Evolutionary conservation across 495 filamentous ascomycete genomes (phyloP).

Genomic region (Schizothecium vesticola): DNA sequence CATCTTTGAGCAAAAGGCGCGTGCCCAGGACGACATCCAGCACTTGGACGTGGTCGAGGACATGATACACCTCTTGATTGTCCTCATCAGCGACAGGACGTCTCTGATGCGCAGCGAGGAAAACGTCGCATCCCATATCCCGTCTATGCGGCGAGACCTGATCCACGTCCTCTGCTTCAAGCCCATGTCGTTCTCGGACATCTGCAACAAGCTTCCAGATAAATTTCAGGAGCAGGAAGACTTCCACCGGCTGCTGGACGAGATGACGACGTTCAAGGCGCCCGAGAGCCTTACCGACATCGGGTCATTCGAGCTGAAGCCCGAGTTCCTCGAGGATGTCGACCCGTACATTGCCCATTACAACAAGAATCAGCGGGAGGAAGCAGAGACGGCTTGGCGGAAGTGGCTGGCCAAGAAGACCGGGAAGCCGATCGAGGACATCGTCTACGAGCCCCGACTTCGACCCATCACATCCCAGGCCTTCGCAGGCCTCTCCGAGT

Average conservation of each 20-base stretch:
- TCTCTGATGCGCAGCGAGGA: slow-evolving; percentile 68
- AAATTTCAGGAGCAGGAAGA: slow-evolving; percentile 77
- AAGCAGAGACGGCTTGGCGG: slow-evolving; percentile 83
- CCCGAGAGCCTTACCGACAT: slow-evolving; percentile 90
- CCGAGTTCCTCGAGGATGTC: slow-evolving; percentile 73
- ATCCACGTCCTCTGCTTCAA: slow-evolving; percentile 94
- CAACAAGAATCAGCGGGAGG: slow-evolving; percentile 93
- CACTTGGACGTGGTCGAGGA: slow-evolving; percentile 91
- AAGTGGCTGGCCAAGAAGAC: slow-evolving; percentile 83
- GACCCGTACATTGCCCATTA: slow-evolving; percentile 95
- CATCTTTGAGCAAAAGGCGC: slow-evolving; percentile 58
- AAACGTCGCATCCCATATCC: slow-evolving; percentile 56
- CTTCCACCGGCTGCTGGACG: slow-evolving; percentile 73
- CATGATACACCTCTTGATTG: slow-evolving; percentile 87
- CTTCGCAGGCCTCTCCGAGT: slow-evolving; percentile 67
- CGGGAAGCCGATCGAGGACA: slow-evolving; percentile 70
- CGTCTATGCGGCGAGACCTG: slow-evolving; percentile 80
- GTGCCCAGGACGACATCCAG: slow-evolving; percentile 74
- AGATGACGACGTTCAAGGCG: slow-evolving; percentile 81
- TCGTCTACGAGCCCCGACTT: slow-evolving; percentile 89
- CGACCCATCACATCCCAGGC: slow-evolving; percentile 69
- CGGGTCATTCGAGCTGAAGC: slow-evolving; percentile 88
- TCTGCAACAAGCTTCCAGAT: slow-evolving; percentile 74
- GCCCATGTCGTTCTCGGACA: slow-evolving; percentile 87
- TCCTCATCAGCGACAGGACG: slow-evolving; percentile 81